Evolutionary conservation across 139 green algal genomes (phyloP), one percentile per base, ranked within the genome.

Genomic region (Chlamydomonas asymmetrica): DNA sequence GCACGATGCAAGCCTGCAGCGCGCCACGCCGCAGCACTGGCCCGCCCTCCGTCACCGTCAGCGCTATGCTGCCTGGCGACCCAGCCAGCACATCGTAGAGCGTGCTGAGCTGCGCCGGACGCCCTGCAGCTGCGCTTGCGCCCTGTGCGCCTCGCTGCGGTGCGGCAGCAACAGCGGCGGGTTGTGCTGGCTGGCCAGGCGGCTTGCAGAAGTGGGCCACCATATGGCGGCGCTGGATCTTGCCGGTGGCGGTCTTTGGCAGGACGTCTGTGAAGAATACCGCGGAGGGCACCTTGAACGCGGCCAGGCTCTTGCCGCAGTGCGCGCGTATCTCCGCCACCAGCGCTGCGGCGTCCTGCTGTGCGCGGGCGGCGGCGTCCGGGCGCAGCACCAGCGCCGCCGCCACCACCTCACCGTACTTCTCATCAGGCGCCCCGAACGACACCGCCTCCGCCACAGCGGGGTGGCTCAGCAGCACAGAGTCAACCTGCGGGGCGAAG

Each of bases 331-430:
- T 62, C 5, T n/a, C 27, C 37, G n/a, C 45, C 56, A 71, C 75
- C 31, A 81, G 5, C 3, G 27, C 59, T n/a, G n/a, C n/a, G n/a
- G n/a, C n/a, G n/a, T n/a, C n/a, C n/a, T n/a, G n/a, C 10, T 52
- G 10, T 10, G 45, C 10, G 10, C 10, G 10, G 45, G 16, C 45
- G 10, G 10, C 45, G 37, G 49, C 48, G n/a, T 60, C 76, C 22
- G 76, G 76, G 45, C 68, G 48, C 31, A 94, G 88, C 65, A 97
- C 91, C n/a, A 97, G 82, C 0, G 85, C 92, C 20, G 90, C 92
- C 5, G 84, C 81, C 61, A 97, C 93, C 43, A 88, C 82, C 83
- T 98, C 93, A 0, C 93, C 93, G 63, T 93, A 97, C 78, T 94
- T 89, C 2, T 87, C 73, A 62, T 97, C 90, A 16, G 92, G 92